A percentile compares a stretch with the other conserved stretches of the same genome.
Evolutionary conservation across 495 filamentous ascomycete species (phyloP).

Genomic region (Penicillium dipodomyicola): DNA sequence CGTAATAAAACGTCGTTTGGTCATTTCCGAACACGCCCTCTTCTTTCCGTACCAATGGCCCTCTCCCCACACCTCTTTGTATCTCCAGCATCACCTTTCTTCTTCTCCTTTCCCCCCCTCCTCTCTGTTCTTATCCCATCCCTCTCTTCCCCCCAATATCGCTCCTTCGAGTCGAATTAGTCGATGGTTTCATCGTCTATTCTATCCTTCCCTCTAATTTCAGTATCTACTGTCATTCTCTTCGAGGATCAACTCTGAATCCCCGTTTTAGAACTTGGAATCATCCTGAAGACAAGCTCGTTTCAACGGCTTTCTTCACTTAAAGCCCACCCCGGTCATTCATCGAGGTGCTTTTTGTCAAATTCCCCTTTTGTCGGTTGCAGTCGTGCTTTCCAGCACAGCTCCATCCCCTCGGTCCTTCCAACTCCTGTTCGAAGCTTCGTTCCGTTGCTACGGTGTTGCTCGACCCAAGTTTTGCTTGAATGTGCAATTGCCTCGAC

Average conservation of each 20-base stretch:
- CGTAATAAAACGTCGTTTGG: slow-evolving; percentile 7
- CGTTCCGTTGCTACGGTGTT: slow-evolving; percentile 30
- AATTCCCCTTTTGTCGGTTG: slow-evolving; percentile 13
- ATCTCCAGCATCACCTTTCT: slow-evolving; percentile 35
- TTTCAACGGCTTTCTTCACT: slow-evolving; percentile 13
- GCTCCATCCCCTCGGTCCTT: slow-evolving; percentile 42
- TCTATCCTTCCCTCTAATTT: slow-evolving; percentile 27
- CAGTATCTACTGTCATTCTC: slow-evolving; percentile 42
- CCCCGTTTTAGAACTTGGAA: slow-evolving; percentile 13
- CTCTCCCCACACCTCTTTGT: slow-evolving; percentile 35
- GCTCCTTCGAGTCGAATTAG: slow-evolving; percentile 39
- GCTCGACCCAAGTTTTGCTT: slow-evolving; percentile 19
- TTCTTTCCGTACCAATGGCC: slow-evolving; percentile 14
- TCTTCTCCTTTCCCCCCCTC: slow-evolving; percentile 26
- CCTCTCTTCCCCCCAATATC: slow-evolving; percentile 26
- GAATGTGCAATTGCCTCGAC: slow-evolving; percentile 23
- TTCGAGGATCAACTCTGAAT: slow-evolving; percentile 29
- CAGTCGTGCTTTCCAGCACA: slow-evolving; percentile 20
- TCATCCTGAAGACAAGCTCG: slow-evolving; percentile 12
- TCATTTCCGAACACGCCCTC: slow-evolving; percentile 12
- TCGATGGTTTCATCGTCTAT: slow-evolving; percentile 33
- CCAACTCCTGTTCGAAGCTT: slow-evolving; percentile 33
- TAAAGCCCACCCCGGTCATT: slow-evolving; percentile 11
- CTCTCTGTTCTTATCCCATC: slow-evolving; percentile 15
- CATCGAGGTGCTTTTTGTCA: slow-evolving; percentile 12